A percentile compares a stretch with the other conserved stretches of the same genome.
Evolutionary conservation across 352 stramenopile genomes (phyloP).

Genomic region (Blastocystis sp.): DNA sequence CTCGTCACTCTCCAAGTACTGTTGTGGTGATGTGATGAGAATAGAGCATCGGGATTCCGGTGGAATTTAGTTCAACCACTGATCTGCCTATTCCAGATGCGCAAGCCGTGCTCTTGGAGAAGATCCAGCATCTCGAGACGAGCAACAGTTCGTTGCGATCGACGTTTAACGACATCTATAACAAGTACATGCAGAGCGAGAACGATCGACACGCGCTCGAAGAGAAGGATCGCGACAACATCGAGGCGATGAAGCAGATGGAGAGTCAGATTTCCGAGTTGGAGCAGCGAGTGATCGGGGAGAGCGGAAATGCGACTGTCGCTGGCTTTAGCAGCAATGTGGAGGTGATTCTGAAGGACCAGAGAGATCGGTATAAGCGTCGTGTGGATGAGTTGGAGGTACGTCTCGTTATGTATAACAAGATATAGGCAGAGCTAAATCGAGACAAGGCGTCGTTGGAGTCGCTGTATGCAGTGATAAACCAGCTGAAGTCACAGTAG

Average conservation of each 20-base stretch:
- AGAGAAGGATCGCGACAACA: neutral
- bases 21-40: neutral
- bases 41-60: conserved; percentile 3
- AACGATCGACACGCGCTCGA: conserved; percentile 14
- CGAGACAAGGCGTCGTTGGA: neutral
- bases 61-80: neutral
- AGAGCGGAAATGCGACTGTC: neutral
- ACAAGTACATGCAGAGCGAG: conserved; percentile 55
- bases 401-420: neutral
- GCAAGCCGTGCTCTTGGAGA: neutral
- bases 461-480: conserved; percentile 11
- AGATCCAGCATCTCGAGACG: conserved; percentile 31
- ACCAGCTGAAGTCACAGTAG: neutral
- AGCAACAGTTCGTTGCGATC: conserved; percentile 15
- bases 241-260: neutral
- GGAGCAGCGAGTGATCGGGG: conserved; percentile 8
- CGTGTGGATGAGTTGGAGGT: conserved; percentile 56
- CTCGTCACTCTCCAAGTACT: neutral
- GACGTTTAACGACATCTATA: conserved; percentile 47
- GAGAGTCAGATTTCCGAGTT: neutral
- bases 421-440: neutral
- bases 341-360: conserved; percentile 42
- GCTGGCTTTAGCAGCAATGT: neutral
- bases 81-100: neutral
- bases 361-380: conserved; percentile 33